Base-by-base conservation (phyloP, 805 yeast species). In the Pichia membranifaciens region DNA sequence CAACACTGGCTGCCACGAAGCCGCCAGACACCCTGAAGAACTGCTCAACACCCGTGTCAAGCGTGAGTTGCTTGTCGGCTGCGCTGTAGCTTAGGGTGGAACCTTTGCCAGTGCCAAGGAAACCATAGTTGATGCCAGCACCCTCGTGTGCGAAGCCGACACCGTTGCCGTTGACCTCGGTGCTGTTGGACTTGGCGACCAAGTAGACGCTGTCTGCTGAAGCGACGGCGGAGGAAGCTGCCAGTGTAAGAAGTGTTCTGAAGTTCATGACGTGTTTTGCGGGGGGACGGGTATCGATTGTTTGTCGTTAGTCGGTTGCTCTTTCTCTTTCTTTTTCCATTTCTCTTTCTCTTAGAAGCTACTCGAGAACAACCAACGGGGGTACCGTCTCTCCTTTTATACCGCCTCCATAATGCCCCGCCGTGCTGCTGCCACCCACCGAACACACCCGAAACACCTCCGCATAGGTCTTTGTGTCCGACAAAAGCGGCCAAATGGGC, bases 111-210 rank as follows among this genome's bases (percentile, higher is more conserved):
- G 52, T 36, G 36, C 43, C 49, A 3, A 51, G 20, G 60, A 70
- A 66, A 29, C 65, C 54, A 57, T 71, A 74, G 62, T 69, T 66
- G 48, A 72, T 58, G 50, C 70, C 78, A 45, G 79, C 79, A 57
- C 78, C 78, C 60, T 71, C 76, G 51, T 73, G 79, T 41, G 58
- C 50, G 44, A 69, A 53, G 40, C 62, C 66, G 17, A 52, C 31
- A 9, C 44, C n/a, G 40, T 58, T 46, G 33, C 66, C 67, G 48
- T 67, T 49, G 43, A 70, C 44, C 8, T 46, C 51, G 5, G 58
- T 21, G 47, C 64, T 46, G 38, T 54, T 57, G 29, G 72, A 65
- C 28, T 57, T 52, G 40, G 56, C 56, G 20, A 22, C 52, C 39
- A 69, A 59, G 21, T 51, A 25, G 16, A 63, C 54, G 10, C 43